Percentiles rank a stretch among this genome's conserved stretches.
Conservation (phyloP, 2,329 filamentous ascomycete genomes). For the Fusarium gaditjirri region DNA sequence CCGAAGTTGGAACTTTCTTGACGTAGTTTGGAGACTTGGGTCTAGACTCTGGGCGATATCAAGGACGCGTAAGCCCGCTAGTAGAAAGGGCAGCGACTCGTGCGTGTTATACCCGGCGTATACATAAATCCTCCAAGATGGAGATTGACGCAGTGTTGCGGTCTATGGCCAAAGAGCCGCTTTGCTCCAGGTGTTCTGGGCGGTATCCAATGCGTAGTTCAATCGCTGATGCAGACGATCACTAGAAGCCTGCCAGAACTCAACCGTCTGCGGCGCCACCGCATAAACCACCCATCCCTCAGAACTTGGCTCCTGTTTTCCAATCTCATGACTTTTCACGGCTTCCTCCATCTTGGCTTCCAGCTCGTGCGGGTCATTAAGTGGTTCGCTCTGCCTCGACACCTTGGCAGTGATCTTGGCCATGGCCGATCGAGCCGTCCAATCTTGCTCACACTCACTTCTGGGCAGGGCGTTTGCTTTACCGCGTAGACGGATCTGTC, state of each 20-base stretch:
- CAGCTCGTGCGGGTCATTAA: neutral
- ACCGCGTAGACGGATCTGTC: neutral
- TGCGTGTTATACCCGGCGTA: neutral
- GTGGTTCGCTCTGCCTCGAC: slow-evolving; percentile 12
- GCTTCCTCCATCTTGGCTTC: neutral
- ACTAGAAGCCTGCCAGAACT: slow-evolving; percentile 19
- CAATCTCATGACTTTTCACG: neutral
- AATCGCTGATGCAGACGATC: slow-evolving; percentile 11
- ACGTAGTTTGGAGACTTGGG: neutral
- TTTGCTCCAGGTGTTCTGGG: neutral
- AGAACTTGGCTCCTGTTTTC: neutral
- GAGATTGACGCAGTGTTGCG: accelerated
- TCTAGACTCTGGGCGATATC: neutral
- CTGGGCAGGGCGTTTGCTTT: neutral
- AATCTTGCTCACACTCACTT: slow-evolving; percentile 1
- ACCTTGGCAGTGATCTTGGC: slow-evolving; percentile 5
- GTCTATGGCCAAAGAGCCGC: neutral
- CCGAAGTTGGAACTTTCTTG: too few species aligned
- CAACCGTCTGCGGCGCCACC: neutral
- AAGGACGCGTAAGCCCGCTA: neutral
- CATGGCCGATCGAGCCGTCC: neutral
- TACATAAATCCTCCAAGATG: too few species aligned
- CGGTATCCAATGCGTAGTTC: neutral
- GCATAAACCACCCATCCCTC: slow-evolving; percentile 11
- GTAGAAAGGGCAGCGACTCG: neutral